A percentile compares a stretch with the other conserved stretches of the same genome.
Conservation (phyloP, 176 grass and related monocot species). For the Raddia guianensis region DNA sequence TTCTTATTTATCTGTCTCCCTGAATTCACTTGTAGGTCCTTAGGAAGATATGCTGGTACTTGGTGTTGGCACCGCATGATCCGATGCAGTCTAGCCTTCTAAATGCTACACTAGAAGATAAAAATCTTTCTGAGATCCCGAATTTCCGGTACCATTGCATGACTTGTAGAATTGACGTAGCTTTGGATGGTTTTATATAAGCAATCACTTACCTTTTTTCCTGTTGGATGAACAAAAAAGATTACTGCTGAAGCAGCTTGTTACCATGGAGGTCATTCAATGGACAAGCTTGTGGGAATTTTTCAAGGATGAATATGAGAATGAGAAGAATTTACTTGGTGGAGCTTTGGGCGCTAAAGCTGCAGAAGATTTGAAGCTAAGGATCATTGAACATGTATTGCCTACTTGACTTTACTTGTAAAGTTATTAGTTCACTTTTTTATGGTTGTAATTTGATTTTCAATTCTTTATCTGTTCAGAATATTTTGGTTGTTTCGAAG, state of each 20-base stretch:
- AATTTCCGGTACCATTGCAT: slow-evolving; percentile 65
- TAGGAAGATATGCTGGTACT: slow-evolving; percentile 95
- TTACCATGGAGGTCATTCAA: slow-evolving; percentile 97
- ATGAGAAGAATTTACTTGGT: slow-evolving; percentile 82
- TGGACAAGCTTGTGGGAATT: slow-evolving; percentile 87
- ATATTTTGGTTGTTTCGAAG: slow-evolving; percentile 95
- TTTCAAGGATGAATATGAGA: slow-evolving; percentile 74
- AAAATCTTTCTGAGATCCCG: slow-evolving; percentile 89
- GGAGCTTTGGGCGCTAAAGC: slow-evolving; percentile 80
- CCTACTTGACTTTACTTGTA: neutral
- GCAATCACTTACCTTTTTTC: neutral
- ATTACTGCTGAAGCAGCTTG: slow-evolving; percentile 77
- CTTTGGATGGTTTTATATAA: neutral
- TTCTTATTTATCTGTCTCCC: neutral
- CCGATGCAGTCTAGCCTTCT: slow-evolving; percentile 97
- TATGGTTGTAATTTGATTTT: slow-evolving; percentile 24
- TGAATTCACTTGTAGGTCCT: slow-evolving; percentile 61
- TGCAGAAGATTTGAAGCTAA: slow-evolving; percentile 77
- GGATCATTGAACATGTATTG: slow-evolving; percentile 91
- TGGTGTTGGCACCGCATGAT: slow-evolving; percentile 81
- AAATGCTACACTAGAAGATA: slow-evolving; percentile 87
- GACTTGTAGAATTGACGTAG: neutral
- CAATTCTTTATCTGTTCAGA: slow-evolving; percentile 49
- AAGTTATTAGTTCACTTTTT: slow-evolving; percentile 15
- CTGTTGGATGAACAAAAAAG: slow-evolving; percentile 44